Conservation (phyloP, 257 asterid genomes). For the Rehmannia glutinosa region DNA sequence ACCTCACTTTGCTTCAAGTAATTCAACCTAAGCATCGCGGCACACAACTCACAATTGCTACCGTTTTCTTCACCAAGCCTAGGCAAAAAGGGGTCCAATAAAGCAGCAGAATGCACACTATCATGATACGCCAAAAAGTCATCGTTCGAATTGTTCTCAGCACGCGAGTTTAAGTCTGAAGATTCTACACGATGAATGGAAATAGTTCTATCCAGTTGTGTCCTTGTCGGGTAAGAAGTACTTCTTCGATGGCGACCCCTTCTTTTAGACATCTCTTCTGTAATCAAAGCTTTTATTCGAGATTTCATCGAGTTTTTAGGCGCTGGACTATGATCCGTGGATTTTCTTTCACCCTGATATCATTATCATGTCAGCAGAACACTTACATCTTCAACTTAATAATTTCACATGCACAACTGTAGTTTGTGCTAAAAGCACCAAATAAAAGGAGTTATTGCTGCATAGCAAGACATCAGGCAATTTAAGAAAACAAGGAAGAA, state of each 20-base stretch:
- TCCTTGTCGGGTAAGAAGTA: slow-evolving; percentile 46
- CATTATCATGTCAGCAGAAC: neutral
- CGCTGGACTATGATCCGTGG: slow-evolving; percentile 20
- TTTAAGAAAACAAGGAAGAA: neutral
- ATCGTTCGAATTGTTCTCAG: neutral
- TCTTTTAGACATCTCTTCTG: slow-evolving; percentile 45
- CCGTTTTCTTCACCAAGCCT: neutral
- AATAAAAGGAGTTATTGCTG: neutral
- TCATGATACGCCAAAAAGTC: slow-evolving; percentile 11
- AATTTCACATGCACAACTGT: neutral
- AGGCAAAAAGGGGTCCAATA: slow-evolving; percentile 26
- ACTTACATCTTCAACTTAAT: neutral
- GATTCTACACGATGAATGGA: slow-evolving; percentile 23
- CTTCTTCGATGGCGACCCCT: slow-evolving; percentile 58
- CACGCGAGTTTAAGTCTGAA: no score
- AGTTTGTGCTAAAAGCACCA: neutral
- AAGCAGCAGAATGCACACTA: slow-evolving; percentile 10
- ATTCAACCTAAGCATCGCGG: slow-evolving; percentile 27
- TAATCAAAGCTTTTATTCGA: slow-evolving; percentile 52
- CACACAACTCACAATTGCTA: slow-evolving; percentile 23
- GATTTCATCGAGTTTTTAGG: slow-evolving; percentile 68
- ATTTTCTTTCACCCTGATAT: slow-evolving; percentile 32
- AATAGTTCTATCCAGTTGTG: slow-evolving; percentile 11
- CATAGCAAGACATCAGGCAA: no score
- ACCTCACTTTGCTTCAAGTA: slow-evolving; percentile 46